Conservation (phyloP, 768 basidiomycete genomes). For the Rhodotorula sphaerocarpa region DNA sequence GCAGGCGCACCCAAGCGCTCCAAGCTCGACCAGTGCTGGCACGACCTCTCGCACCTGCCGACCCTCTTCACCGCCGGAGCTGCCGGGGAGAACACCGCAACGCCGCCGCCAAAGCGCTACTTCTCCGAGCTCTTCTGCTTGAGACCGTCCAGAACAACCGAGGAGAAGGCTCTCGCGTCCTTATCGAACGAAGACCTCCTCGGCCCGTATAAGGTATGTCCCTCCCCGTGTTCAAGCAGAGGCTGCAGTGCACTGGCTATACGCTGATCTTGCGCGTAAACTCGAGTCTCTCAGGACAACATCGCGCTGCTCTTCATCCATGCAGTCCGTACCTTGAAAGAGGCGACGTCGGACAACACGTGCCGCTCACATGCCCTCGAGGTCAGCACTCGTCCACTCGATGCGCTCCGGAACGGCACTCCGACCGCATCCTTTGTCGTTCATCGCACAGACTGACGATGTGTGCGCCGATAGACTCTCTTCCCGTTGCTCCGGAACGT, state of each 20-base stretch:
- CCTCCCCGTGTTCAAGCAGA: too few species aligned
- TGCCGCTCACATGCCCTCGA: conserved; percentile 30
- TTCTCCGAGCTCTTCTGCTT: conserved; percentile 31
- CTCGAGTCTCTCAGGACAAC: too few species aligned
- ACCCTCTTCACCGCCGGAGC: neutral
- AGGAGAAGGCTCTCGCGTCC: neutral
- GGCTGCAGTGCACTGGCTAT: too few species aligned
- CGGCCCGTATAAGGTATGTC: conserved; percentile 15
- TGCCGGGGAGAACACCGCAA: too few species aligned
- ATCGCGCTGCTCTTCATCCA: conserved; percentile 27
- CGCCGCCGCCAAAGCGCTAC: conserved; percentile 6
- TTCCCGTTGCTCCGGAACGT: conserved; percentile 20
- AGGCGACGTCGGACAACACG: conserved; percentile 11
- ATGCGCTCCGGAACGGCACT: too few species aligned
- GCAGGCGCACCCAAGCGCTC: neutral
- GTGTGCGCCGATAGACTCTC: conserved; percentile 21
- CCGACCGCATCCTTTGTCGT: too few species aligned
- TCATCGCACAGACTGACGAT: neutral
- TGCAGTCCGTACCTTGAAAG: conserved; percentile 27
- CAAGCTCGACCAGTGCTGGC: conserved; percentile 19
- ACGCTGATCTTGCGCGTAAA: too few species aligned
- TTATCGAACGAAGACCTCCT: conserved; percentile 2
- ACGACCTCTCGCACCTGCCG: conserved; percentile 5
- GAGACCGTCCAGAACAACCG: neutral
- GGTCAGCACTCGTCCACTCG: too few species aligned